Base-by-base conservation (phyloP, 2,329 filamentous ascomycete species). In the Claviceps purpurea region DNA sequence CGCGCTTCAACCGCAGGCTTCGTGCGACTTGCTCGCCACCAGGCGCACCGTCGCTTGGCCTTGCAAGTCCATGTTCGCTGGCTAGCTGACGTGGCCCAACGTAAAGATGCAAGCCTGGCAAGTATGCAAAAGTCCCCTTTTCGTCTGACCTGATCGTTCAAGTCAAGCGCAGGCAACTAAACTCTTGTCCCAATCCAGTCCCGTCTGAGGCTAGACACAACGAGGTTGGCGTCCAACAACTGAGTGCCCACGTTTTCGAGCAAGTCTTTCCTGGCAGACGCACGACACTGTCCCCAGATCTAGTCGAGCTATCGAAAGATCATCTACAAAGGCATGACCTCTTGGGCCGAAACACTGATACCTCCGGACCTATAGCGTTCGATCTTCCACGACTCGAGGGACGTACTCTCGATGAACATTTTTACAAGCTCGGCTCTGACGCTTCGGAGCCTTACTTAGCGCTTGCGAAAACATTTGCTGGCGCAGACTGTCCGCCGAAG, bases 201-300 rank as follows among this genome's bases (percentile, higher is more conserved):
- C 62, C 69, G 0, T 76, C 78, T 6, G 69, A 77, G 52, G 74
- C 88, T 48, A 82, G 93, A 58, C 88, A 85, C 72, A 98, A 94
- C 69, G 87, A 94, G 59, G 90, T 98, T 60, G 89, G 88, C 50
- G 88, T 98, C 41, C 93, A 98, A 70, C 91, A 97, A 62, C 73
- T 98, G 59, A 96, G 89, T 73, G 75, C 77, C 54, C 78, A 90
- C 71, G 76, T 98, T 45, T 87, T 91, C 66, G 65, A 78, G 1
- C 93, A 97, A 68, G 71, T 98, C 43, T 98, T 98, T 63, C 80
- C 79, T 4, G 70, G 73, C 41, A 71, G 71, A 47, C 63, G 67
- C 55, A 68, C 74, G 11, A 71, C 79, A 3, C 77, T 85, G 2
- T 79, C 87, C 1, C 70, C 78, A 44, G 80, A 89, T 54, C 79